Base-by-base conservation (phyloP, 108 stramenopile species). In the Mayamaea pseudoterrestris region DNA sequence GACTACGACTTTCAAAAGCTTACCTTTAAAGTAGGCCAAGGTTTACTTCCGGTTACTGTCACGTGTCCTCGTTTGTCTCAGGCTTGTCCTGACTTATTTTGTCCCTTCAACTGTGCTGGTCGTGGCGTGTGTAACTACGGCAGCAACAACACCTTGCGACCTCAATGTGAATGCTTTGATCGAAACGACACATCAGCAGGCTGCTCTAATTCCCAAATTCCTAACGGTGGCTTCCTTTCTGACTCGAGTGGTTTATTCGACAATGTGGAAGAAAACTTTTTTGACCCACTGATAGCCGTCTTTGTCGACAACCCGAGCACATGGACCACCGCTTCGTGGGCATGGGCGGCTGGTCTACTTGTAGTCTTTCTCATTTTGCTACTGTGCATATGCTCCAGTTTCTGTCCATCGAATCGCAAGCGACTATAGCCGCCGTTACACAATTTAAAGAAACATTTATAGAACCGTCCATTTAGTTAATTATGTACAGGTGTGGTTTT, bases 221-320 rank as follows among this genome's bases (percentile, higher is more conserved):
- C 78, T 0, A 68, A 79, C 36, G 81, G 81, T 34, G 76, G 65
- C 34, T 90, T 76, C 40, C 49, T 90, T 28, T 60, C 63, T 13
- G 76, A 84, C 52, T 58, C 71, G 14, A 57, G 34, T 48, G 73
- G 66, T 21, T 53, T 90, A 3, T 61, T 65, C 29, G 61, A 90
- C 74, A 73, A 72, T 30, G 31, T 82, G 40, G 68, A 80, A 58
- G 73, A 83, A 24, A 70, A 70, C 39, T 84, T 83, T 43, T 90
- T 90, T 50, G 87, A 90, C 53, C 83, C 82, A 2, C 51, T 90
- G 12, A 61, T 84, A 35, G 68, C 83, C 13, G 80, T 84, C n/a
- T 90, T 90, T 70, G 75, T 79, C 2, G 87, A 90, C 53, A 77
- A 90, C 47, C 82, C 82, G 1, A 78, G 84, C 55, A 72, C 69